These are phyloP conservation scores for Xylaria palmicola DNA, from an alignment of 495 filamentous ascomycete genomes.

Conservation along the genomic window DNA sequence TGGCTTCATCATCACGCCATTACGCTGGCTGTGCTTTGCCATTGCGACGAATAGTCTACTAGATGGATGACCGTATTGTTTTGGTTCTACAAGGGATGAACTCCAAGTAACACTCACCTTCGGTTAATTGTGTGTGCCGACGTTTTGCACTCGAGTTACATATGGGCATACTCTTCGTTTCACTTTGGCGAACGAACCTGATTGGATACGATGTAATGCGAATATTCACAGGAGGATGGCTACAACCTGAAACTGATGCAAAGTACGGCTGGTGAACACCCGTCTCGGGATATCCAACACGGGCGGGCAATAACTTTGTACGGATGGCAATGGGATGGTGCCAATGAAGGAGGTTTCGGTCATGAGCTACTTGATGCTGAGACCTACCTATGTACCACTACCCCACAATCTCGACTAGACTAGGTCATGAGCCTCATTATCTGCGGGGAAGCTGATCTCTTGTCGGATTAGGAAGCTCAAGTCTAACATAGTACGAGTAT, in stretches of 20 bases:
- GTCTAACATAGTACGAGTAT: neutral
- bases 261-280: no score
- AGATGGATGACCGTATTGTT: no score
- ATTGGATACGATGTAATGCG: neutral
- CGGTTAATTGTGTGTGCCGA: neutral
- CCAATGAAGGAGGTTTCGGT: neutral
- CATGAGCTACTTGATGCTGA: neutral
- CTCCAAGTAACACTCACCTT: neutral
- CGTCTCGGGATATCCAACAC: neutral
- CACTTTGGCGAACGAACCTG: neutral
- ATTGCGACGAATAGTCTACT: no score
- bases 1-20: no score
- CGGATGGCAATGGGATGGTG: neutral
- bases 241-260: neutral
- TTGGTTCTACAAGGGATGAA: neutral
- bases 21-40: neutral
- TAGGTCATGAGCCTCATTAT: slow-evolving; percentile 13
- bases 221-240: neutral
- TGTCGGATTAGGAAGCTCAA: slow-evolving; percentile 6
- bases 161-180: neutral
- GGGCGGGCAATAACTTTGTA: neutral
- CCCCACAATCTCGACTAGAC: neutral
- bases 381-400: neutral
- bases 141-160: neutral
- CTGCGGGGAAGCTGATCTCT: neutral